phyloP scores from a whole-genome alignment of 2,329 filamentous ascomycete species.

The Tolypocladium ovalisporum region DNA sequence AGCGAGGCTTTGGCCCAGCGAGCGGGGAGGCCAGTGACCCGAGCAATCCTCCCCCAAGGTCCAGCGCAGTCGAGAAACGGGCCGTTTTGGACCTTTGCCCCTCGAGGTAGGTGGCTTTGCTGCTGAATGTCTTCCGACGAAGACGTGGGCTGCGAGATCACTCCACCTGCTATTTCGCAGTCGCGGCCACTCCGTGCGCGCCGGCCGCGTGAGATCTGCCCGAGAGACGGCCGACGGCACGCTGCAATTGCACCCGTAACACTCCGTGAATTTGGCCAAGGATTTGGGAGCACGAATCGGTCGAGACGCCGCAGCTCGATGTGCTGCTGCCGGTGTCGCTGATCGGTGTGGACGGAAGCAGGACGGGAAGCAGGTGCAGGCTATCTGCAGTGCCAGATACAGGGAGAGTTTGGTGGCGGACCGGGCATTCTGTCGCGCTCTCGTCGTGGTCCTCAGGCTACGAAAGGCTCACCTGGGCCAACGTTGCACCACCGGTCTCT shows the following conservation, averaged over 20 bases:
- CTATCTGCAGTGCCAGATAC: neutral
- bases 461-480: neutral
- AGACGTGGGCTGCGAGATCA: neutral
- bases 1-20: neutral
- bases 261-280: neutral
- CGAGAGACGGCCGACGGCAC: neutral
- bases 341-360: neutral
- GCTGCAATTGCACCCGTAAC: neutral
- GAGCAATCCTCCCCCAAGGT: neutral
- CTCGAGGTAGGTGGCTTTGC: neutral
- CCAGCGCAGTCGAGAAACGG: neutral
- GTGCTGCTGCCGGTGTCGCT: neutral
- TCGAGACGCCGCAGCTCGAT: neutral
- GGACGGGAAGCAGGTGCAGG: neutral
- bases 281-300: neutral
- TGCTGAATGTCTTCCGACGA: neutral
- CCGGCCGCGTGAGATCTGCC: neutral
- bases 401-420: neutral
- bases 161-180: neutral
- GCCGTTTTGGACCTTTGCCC: neutral
- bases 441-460: neutral
- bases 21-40: neutral
- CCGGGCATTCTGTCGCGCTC: neutral
- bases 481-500: neutral
- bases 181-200: neutral